Evolutionary conservation across 495 filamentous ascomycete genomes (phyloP).

Genomic region (Podospora comata): DNA sequence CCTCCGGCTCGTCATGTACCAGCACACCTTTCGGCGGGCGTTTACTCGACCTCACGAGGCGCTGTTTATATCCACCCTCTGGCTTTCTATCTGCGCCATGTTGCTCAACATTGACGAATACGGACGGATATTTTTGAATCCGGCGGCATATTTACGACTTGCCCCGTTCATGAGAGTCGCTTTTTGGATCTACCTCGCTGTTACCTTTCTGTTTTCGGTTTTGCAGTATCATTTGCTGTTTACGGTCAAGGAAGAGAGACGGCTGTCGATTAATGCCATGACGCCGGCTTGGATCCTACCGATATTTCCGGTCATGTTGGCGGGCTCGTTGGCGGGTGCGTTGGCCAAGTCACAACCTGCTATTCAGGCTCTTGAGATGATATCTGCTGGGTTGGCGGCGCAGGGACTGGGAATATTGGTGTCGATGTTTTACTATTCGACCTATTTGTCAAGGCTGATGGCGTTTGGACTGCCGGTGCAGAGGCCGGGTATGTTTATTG

Average conservation of each 20-base stretch:
- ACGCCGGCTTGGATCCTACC: constrained; percentile 58
- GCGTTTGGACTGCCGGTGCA: constrained; percentile 53
- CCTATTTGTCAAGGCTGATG: constrained; percentile 59
- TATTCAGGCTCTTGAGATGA: constrained; percentile 40
- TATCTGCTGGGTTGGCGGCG: constrained; percentile 48
- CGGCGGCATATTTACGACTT: constrained; percentile 36
- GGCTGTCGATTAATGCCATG: constrained; percentile 38
- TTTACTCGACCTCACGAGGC: constrained; percentile 61
- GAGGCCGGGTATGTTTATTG: constrained; percentile 68
- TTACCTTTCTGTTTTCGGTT: constrained; percentile 44
- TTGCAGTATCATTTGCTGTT: constrained; percentile 54
- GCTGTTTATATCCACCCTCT: constrained; percentile 67
- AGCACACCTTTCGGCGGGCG: constrained; percentile 50
- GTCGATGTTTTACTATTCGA: constrained; percentile 51
- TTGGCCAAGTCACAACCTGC: constrained; percentile 41
- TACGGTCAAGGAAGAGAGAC: constrained; percentile 37
- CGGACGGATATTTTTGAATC: constrained; percentile 45
- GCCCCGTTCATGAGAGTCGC: constrained; percentile 38
- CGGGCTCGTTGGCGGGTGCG: constrained; percentile 47
- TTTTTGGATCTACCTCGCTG: constrained; percentile 54
- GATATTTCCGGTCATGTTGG: constrained; percentile 54
- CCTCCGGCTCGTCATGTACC: constrained; percentile 55
- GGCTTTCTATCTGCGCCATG: constrained; percentile 61
- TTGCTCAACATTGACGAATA: constrained; percentile 58
- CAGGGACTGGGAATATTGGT: constrained; percentile 53